Conservation (phyloP, 169 alveolate genomes). For the Plasmodium gonderi region DNA sequence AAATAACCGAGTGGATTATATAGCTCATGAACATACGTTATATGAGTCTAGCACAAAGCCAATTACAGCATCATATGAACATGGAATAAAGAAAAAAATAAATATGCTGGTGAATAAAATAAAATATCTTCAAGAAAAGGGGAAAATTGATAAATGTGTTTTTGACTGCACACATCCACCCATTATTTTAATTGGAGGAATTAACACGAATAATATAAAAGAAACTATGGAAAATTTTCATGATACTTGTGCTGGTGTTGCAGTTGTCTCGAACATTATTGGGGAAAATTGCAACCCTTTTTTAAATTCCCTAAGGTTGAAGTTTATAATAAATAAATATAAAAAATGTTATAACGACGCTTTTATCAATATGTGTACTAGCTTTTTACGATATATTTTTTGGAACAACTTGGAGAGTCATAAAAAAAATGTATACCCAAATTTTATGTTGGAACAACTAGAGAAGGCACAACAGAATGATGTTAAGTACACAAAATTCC, state of each 20-base stretch:
- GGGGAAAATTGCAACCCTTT: conserved; percentile 21
- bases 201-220: conserved; percentile 38
- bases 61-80: conserved; percentile 9
- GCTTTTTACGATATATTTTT: neutral
- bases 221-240: conserved; percentile 31
- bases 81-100: conserved; percentile 33
- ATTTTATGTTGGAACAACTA: neutral
- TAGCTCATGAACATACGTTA: conserved; percentile 67
- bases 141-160: conserved; percentile 4
- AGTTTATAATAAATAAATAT: conserved; percentile 25
- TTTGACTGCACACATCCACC: neutral
- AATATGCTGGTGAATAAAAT: neutral
- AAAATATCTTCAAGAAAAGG: conserved; percentile 25
- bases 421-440: neutral
- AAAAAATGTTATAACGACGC: conserved; percentile 11
- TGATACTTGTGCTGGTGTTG: conserved; percentile 42
- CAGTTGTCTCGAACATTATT: conserved; percentile 29
- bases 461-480: neutral
- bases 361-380: conserved; percentile 7
- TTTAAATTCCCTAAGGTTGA: conserved; percentile 31
- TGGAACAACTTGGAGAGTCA: neutral
- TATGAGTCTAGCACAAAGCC: conserved; percentile 35
- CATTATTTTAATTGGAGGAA: conserved; percentile 49
- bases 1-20: conserved; percentile 31
- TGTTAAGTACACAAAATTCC: neutral